phyloP scores from a whole-genome alignment of 305 asterid genomes.

The Fraxinus paxiana region DNA sequence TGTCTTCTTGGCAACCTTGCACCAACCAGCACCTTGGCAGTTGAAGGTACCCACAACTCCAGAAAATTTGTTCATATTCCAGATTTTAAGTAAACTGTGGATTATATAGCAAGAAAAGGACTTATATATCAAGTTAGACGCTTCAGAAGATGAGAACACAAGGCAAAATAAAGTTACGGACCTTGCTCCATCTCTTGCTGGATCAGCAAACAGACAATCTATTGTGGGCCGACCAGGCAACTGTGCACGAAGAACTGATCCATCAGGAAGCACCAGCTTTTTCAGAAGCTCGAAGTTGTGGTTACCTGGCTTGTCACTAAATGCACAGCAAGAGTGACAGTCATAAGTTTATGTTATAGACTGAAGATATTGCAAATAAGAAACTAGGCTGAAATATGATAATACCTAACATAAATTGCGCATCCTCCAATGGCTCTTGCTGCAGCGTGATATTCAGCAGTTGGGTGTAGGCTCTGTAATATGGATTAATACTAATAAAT shows the following conservation, averaged over 20 bases:
- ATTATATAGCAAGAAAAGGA: not conserved
- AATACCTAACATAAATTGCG: conserved; percentile 82
- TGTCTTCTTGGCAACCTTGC: conserved; percentile 69
- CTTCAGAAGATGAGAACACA: not conserved
- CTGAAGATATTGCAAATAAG: not conserved
- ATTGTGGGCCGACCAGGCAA: conserved; percentile 89
- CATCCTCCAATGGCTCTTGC: conserved; percentile 98
- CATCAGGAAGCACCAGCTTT: conserved; percentile 89
- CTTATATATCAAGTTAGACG: not conserved
- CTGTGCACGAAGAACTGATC: conserved; percentile 82
- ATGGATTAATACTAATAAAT: conserved; percentile 12
- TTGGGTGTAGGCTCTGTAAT: conserved; percentile 83
- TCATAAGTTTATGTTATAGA: not conserved
- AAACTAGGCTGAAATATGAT: not conserved
- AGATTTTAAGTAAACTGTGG: conserved; percentile 89
- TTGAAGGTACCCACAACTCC: conserved; percentile 93
- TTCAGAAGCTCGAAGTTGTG: conserved; percentile 88
- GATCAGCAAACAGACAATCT: conserved; percentile 84
- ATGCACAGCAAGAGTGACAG: conserved; percentile 4
- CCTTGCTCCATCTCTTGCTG: conserved; percentile 98
- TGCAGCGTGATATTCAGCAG: conserved; percentile 96
- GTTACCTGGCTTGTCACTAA: conserved; percentile 90
- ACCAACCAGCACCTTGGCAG: conserved; percentile 99
- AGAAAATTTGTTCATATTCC: conserved; percentile 77
- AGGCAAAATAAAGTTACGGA: conserved; percentile 20